Evolutionary conservation across 257 asterid species (phyloP).

Genomic region (Capsicum rhomboideum): DNA sequence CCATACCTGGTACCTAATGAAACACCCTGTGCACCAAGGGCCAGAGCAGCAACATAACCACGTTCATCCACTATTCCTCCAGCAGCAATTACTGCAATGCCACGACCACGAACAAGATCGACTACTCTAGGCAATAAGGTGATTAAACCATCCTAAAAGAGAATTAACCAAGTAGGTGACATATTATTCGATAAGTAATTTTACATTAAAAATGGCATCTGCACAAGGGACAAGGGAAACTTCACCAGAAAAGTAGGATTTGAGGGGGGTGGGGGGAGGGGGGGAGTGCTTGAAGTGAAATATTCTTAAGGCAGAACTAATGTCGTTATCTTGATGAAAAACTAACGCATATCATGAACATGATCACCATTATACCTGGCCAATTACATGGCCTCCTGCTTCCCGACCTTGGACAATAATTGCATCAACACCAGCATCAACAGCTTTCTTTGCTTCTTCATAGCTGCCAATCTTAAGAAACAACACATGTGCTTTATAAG

Average conservation of each 20-base stretch:
- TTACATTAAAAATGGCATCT: not conserved
- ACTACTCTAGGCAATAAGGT: slow-evolving; percentile 70
- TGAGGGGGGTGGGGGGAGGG: not conserved
- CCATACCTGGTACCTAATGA: slow-evolving; percentile 77
- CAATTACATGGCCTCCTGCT: slow-evolving; percentile 93
- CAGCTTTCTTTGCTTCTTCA: slow-evolving; percentile 65
- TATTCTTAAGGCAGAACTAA: not conserved
- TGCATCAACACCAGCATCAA: slow-evolving; percentile 69
- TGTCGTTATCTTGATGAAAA: not conserved
- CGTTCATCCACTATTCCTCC: slow-evolving; percentile 91
- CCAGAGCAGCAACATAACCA: slow-evolving; percentile 88
- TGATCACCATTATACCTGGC: slow-evolving; percentile 42
- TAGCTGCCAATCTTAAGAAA: slow-evolving; percentile 62
- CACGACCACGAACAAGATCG: slow-evolving; percentile 44
- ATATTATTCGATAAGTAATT: not conserved
- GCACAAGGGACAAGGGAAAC: not conserved
- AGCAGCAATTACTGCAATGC: slow-evolving; percentile 66
- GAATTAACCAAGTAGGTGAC: not conserved
- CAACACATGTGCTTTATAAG: not conserved
- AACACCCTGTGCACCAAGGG: slow-evolving; percentile 86
- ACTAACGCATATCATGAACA: not conserved
- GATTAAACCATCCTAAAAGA: slow-evolving; percentile 50
- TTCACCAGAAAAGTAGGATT: not conserved
- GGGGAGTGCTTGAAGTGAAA: not conserved
- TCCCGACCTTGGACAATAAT: slow-evolving; percentile 82